Conservation (phyloP, 345 rosid genomes). For the Brassica carinata region DNA sequence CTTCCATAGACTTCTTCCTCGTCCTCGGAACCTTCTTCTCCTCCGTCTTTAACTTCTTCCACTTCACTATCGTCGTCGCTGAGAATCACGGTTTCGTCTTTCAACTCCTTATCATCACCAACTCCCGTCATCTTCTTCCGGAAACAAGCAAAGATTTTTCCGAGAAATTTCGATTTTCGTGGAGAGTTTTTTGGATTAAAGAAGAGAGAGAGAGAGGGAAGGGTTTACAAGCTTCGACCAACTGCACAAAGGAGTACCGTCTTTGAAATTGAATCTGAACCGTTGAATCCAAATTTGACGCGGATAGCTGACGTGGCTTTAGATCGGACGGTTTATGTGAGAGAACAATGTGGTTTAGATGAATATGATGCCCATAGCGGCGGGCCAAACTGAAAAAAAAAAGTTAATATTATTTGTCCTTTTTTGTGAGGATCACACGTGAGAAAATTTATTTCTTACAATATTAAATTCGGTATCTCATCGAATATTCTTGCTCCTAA, state of each 20-base stretch:
- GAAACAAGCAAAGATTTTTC: slow-evolving; percentile 22
- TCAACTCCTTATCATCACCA: slow-evolving; percentile 51
- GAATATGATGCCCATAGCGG: slow-evolving; percentile 34
- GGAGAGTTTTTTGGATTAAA: slow-evolving; percentile 3
- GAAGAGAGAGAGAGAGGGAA: slow-evolving; percentile 13
- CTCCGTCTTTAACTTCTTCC: slow-evolving; percentile 45
- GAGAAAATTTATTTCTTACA: background rate
- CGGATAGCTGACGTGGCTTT: slow-evolving; percentile 57
- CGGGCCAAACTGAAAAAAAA: slow-evolving; percentile 24
- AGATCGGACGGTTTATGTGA: slow-evolving; percentile 49
- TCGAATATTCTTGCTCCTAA: background rate
- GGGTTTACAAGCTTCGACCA: slow-evolving; percentile 49
- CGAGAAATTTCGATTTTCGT: slow-evolving; percentile 14
- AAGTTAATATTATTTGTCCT: background rate
- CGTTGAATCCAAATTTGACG: slow-evolving; percentile 51
- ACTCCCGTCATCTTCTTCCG: slow-evolving; percentile 48
- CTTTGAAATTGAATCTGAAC: slow-evolving; percentile 58
- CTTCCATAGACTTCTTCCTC: slow-evolving; percentile 48
- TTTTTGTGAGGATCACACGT: background rate
- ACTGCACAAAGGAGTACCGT: slow-evolving; percentile 48
- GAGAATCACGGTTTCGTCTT: slow-evolving; percentile 44
- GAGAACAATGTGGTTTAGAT: slow-evolving; percentile 43
- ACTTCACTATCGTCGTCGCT: slow-evolving; percentile 45
- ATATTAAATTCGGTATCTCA: background rate
- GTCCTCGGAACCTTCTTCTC: slow-evolving; percentile 44